phyloP scores from a whole-genome alignment of 2,329 filamentous ascomycete genomes.

The Alternaria sp. region DNA sequence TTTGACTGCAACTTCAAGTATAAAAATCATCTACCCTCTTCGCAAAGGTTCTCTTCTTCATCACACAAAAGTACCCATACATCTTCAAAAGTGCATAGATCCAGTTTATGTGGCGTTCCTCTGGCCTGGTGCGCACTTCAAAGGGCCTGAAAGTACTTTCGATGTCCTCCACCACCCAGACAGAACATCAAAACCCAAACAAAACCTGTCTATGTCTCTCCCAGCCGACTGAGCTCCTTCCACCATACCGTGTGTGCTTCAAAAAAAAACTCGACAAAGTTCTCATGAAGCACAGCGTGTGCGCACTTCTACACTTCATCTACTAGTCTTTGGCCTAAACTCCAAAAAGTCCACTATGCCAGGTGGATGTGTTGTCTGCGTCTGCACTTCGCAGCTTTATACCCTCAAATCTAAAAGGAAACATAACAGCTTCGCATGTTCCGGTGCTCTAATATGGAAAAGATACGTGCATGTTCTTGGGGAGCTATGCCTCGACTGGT shows the following conservation, averaged over 20 bases:
- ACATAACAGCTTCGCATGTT: too few relatives aligned
- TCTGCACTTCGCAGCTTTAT: background rate
- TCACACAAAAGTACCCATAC: background rate
- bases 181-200: background rate
- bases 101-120: background rate
- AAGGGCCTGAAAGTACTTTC: rapidly evolving
- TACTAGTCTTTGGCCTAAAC: background rate
- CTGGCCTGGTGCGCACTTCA: background rate
- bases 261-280: too few relatives aligned
- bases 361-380: background rate
- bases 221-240: background rate
- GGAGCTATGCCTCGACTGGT: background rate
- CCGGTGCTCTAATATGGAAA: too few relatives aligned
- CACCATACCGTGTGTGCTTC: background rate
- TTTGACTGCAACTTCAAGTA: background rate
- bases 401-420: too few relatives aligned
- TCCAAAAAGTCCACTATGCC: background rate
- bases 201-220: too few relatives aligned
- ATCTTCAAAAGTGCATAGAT: background rate
- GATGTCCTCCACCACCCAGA: background rate
- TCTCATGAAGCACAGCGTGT: background rate
- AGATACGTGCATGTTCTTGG: too few relatives aligned
- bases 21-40: background rate
- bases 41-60: background rate
- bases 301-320: background rate